Conservation (phyloP, 2,329 filamentous ascomycete genomes). For the Fusarium haematococcum region DNA sequence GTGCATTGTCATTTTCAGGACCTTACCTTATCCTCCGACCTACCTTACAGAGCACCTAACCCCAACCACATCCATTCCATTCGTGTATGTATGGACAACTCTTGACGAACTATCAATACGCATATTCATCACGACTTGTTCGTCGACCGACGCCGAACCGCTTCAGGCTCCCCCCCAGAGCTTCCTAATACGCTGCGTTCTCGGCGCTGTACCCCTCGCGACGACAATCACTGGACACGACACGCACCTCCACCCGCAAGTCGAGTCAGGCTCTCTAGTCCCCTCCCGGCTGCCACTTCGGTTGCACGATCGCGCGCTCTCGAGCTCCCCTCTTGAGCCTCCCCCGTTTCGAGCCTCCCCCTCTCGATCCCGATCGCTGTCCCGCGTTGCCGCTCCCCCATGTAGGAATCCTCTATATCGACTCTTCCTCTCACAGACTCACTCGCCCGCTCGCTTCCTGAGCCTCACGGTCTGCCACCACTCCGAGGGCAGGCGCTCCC, state of each 20-base stretch:
- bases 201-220: slow-evolving; percentile 30
- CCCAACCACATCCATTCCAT: slow-evolving; percentile 38
- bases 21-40: slow-evolving; percentile 49
- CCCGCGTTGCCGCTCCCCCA: slow-evolving; percentile 42
- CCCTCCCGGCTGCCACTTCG: slow-evolving; percentile 23
- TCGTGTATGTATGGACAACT: slow-evolving; percentile 37
- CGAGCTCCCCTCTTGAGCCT: slow-evolving; percentile 12
- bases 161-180: slow-evolving; percentile 38
- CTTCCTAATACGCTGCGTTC: slow-evolving; percentile 42
- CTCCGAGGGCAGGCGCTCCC: slow-evolving; percentile 52
- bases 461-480: slow-evolving; percentile 51
- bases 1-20: slow-evolving; percentile 48
- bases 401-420: slow-evolving; percentile 50
- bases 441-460: slow-evolving; percentile 43
- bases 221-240: slow-evolving; percentile 41
- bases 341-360: slow-evolving; percentile 2
- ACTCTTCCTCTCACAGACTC: slow-evolving; percentile 43
- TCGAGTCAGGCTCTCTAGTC: slow-evolving; percentile 39
- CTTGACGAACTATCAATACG: slow-evolving; percentile 46
- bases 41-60: slow-evolving; percentile 31
- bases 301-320: slow-evolving; percentile 39
- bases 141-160: slow-evolving; percentile 38
- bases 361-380: slow-evolving; percentile 29
- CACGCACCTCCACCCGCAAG: slow-evolving; percentile 41
- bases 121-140: slow-evolving; percentile 40